Evolutionary conservation across 768 basidiomycete genomes (phyloP), one percentile per base, ranked within the genome.

Genomic region (Myochromella boudieri): DNA sequence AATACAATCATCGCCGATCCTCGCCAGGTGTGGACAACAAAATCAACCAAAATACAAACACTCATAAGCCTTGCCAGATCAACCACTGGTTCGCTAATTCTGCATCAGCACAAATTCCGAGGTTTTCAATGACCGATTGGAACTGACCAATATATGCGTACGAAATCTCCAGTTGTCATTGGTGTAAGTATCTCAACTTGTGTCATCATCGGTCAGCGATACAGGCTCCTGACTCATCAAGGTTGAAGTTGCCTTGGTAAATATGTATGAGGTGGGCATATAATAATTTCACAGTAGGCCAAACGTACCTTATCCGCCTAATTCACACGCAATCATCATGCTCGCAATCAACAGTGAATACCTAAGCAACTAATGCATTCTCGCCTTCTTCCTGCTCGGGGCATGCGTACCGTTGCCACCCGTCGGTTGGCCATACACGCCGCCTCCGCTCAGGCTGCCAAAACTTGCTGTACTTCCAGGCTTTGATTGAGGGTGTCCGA

Each of bases 401-500:
- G 67, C 69, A 27, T 62, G 64, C 25, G 53, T 50, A 17, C 58
- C 68, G 52, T 63, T 64, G 24, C 66, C 68, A 29, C 66, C 65
- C 20, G 60, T 65, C 4, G 57, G 60, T 40, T 69, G 68, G 17
- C 68, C 67, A 47, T 74, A 71, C 10, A 51, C 60, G 1, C 71
- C 77, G 14, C 82, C 80, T n/a, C 70, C 81, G 53, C 82, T 78
- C 41, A 78, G 57, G 53, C 83, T 85, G 1, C 75, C 74, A 64
- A 87, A 84, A 57, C 85, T 86, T 6, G 75, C 69, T 1, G 74
- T 71, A 46, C 85, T 87, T 21, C 76, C 81, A 0, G 81, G 73
- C 56, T 82, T 82, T 14, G 75, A 78, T 36, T 79, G 80, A 1
- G 75, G 70, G 45, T 80, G 76, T 21, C 67, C 77, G 38, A 77